Percentiles rank a stretch among this genome's conserved stretches.
Conservation (phyloP, 768 basidiomycete species). For the Pleurotus tuber-regium region DNA sequence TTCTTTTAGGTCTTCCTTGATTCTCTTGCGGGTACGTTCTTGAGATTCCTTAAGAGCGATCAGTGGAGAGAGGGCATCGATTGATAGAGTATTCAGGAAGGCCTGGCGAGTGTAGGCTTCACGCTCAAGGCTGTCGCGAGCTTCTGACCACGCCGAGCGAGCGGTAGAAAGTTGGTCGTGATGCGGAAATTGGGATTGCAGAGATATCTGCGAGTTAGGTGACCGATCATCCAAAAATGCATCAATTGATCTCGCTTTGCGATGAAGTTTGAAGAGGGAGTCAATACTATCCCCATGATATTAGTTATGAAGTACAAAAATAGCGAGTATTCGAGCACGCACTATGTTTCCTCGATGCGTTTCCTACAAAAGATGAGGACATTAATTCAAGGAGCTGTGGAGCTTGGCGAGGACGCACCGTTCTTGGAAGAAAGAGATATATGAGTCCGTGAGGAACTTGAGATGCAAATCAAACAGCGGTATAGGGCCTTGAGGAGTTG, state of each 20-base stretch:
- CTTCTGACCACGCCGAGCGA: conserved; percentile 78
- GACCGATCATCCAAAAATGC: conserved; percentile 65
- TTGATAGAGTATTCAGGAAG: conserved; percentile 65
- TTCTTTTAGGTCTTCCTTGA: conserved; percentile 87
- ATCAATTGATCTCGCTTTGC: conserved; percentile 70
- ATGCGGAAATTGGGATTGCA: neutral
- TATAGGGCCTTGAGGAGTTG: conserved; percentile 49
- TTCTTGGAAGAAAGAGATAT: conserved; percentile 84
- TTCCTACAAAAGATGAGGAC: conserved; percentile 46
- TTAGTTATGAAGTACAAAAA: conserved; percentile 2
- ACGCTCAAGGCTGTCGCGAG: conserved; percentile 83
- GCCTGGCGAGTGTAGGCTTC: conserved; percentile 84
- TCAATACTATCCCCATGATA: conserved; percentile 53
- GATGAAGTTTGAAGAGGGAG: conserved; percentile 69
- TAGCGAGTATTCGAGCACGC: conserved; percentile 23
- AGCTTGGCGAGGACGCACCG: conserved; percentile 45
- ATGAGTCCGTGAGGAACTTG: conserved; percentile 67
- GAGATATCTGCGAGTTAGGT: conserved; percentile 2
- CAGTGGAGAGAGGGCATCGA: conserved; percentile 74
- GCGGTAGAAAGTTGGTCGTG: conserved; percentile 54
- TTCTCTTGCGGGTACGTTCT: conserved; percentile 86
- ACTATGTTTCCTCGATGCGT: conserved; percentile 87
- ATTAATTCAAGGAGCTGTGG: conserved; percentile 14
- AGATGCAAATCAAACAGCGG: conserved; percentile 74
- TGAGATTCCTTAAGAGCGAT: conserved; percentile 81